A percentile compares a stretch with the other conserved stretches of the same genome.
Evolutionary conservation across 176 grass and related monocot genomes (phyloP).

Genomic region (Oryza brachyantha): DNA sequence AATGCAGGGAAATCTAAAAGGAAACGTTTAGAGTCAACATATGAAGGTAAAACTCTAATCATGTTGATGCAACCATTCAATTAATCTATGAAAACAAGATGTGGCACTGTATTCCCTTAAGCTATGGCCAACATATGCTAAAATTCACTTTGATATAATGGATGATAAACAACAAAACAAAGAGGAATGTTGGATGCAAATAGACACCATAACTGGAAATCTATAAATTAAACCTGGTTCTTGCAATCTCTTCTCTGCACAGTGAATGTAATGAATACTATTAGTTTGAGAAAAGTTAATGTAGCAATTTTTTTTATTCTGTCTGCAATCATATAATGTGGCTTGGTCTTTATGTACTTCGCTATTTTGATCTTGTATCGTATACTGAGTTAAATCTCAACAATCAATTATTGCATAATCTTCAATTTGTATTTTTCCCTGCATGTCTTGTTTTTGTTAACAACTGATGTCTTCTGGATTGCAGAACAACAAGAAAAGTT

Average conservation of each 20-base stretch:
- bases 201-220: background rate
- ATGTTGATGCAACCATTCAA: slow-evolving; percentile 30
- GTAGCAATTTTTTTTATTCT: background rate
- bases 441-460: slow-evolving; percentile 9
- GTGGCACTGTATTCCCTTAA: background rate
- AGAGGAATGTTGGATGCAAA: slow-evolving; percentile 2
- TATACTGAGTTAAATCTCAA: background rate
- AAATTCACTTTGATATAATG: background rate
- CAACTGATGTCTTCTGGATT: slow-evolving; percentile 21
- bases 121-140: background rate
- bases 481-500: slow-evolving; percentile 78
- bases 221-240: background rate
- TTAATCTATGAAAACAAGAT: too few relatives aligned
- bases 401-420: background rate
- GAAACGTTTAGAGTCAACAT: slow-evolving; percentile 81
- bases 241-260: slow-evolving; percentile 7
- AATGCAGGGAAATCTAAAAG: slow-evolving; percentile 68
- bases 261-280: slow-evolving; percentile 3
- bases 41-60: slow-evolving; percentile 59
- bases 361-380: background rate
- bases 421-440: slow-evolving; percentile 23
- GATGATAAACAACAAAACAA: background rate
- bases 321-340: slow-evolving; percentile 2
- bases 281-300: slow-evolving; percentile 10
- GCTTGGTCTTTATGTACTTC: background rate